Base-by-base conservation (phyloP, 306 rosid species). In the Dalbergia oliveri region DNA sequence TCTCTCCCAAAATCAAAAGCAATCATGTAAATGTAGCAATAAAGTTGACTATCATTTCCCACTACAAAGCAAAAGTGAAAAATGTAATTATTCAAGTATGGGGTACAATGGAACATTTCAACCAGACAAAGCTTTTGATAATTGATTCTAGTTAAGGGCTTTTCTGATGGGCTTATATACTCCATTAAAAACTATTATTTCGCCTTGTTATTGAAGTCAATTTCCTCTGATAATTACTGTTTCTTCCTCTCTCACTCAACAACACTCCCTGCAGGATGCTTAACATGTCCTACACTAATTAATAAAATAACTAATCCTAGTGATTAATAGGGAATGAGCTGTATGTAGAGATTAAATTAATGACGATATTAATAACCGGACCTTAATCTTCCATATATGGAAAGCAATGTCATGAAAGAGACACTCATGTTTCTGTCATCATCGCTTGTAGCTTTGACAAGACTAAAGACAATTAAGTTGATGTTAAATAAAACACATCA, bases 11-110 rank as follows among this genome's bases (percentile, higher is more conserved):
- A 87, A 88, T 75, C 75, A 64, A 59, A 73, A 75, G 91, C 75
- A 88, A 90, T 89, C 69, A 92, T 86, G 87, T 18, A 58, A 85
- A 80, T 75, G 82, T 69, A 85, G 84, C 89, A 72, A 88, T 88
- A 84, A 91, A 91, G 90, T 87, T 91, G 90, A 88, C 86, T 81
- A 89, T 89, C 83, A 87, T 91, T 87, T 89, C 82, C 96, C 92
- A 88, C 92, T 72, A 87, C 84, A 89, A 91, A 91, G 90, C 91
- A 89, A 93, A 93, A 93, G 96, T 86, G 51, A 82, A 71, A 71
- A 63, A 69, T 82, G 91, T 85, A 88, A 93, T 91, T 88, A 89
- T 86, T 81, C 81, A 80, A 73, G 33, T 72, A 88, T 87, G 86
- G 88, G 90, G 83, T 80, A 90, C 91, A 76, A 71, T 78, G 68